Evolutionary conservation across 306 rosid genomes (phyloP).

Genomic region (Cicer chorassanicum): DNA sequence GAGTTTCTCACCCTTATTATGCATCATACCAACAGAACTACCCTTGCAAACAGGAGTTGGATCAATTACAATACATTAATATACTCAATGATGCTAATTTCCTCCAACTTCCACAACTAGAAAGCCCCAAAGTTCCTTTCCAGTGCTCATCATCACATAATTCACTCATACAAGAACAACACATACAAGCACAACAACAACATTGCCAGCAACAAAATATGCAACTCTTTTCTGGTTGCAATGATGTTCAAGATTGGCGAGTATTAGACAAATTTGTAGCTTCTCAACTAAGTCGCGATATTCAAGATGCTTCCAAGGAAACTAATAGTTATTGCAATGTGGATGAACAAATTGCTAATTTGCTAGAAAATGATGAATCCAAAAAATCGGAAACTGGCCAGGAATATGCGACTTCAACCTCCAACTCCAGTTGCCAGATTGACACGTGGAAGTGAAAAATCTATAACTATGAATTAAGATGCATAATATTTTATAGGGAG

Average conservation of each 20-base stretch:
- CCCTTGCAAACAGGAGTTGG: slow-evolving; percentile 72
- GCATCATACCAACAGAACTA: slow-evolving; percentile 55
- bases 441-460: slow-evolving; percentile 76
- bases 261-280: slow-evolving; percentile 81
- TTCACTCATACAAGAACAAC: slow-evolving; percentile 47
- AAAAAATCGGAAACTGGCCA: slow-evolving; percentile 49
- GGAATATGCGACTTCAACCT: slow-evolving; percentile 58
- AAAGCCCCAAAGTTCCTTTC: slow-evolving; percentile 67
- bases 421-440: slow-evolving; percentile 69
- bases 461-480: slow-evolving; percentile 43
- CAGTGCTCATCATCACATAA: slow-evolving; percentile 50
- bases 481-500: slow-evolving; percentile 53
- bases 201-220: slow-evolving; percentile 44
- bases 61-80: slow-evolving; percentile 54
- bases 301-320: slow-evolving; percentile 57
- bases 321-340: slow-evolving; percentile 52
- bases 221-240: slow-evolving; percentile 42
- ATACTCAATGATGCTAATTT: slow-evolving; percentile 59
- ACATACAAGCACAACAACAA: slow-evolving; percentile 40
- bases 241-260: slow-evolving; percentile 70
- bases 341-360: slow-evolving; percentile 47
- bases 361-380: slow-evolving; percentile 50
- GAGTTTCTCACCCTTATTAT: slow-evolving; percentile 46
- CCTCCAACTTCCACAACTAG: slow-evolving; percentile 84
- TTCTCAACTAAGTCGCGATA: slow-evolving; percentile 66